Evolutionary conservation across 2,329 filamentous ascomycete genomes (phyloP).

Genomic region (Fusarium penzigii): DNA sequence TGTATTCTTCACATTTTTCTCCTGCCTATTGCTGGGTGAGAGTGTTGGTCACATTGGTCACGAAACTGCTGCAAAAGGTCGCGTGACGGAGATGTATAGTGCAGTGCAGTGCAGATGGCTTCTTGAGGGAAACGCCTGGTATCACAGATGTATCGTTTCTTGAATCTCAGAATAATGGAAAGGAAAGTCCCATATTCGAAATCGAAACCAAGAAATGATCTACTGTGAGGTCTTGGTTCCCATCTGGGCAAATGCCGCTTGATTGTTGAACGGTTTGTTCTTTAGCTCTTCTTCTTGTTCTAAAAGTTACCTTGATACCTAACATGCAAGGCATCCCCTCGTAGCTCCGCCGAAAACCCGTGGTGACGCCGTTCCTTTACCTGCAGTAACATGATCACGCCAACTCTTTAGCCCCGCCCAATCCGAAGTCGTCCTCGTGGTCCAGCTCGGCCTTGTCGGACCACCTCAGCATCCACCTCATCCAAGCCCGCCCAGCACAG

Average conservation of each 20-base stretch:
- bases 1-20: neutral
- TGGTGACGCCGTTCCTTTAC: conserved; percentile 3
- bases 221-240: too few relatives aligned
- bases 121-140: conserved; percentile 1
- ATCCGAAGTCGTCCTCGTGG: neutral
- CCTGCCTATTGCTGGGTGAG: conserved; percentile 1
- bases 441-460: conserved; percentile 16
- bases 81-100: conserved; percentile 17
- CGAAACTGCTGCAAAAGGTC: conserved; percentile 4
- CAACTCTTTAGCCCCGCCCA: conserved; percentile 10
- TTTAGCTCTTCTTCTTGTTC: too few relatives aligned
- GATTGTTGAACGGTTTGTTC: too few relatives aligned
- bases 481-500: too few relatives aligned
- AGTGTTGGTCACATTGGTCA: conserved; percentile 6
- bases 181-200: too few relatives aligned
- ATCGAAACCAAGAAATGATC: too few relatives aligned
- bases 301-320: too few relatives aligned
- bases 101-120: conserved; percentile 4
- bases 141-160: neutral
- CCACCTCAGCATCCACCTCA: conserved; percentile 1
- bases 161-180: too few relatives aligned
- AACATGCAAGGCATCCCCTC: neutral
- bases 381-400: conserved; percentile 23
- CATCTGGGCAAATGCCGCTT: too few relatives aligned
- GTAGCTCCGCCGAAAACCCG: neutral